Evolutionary conservation across 371 early-diverging fungal genomes (phyloP).

Genomic region (Mortierella sp.): DNA sequence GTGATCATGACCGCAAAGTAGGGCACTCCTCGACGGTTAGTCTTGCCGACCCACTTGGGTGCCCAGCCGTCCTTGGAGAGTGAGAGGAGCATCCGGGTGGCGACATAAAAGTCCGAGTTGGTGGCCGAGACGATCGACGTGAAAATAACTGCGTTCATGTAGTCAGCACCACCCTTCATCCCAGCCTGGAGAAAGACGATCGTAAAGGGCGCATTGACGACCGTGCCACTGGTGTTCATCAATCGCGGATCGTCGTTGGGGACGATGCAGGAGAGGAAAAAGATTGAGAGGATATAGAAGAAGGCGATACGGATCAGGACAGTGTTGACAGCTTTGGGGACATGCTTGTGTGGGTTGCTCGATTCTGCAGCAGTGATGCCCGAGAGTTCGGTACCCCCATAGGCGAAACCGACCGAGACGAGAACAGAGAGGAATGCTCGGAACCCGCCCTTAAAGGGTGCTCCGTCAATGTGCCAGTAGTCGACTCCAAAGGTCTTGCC

Average conservation of each 20-base stretch:
- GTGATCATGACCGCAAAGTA: constrained; percentile 68
- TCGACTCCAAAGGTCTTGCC: constrained; percentile 73
- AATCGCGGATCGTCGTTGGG: constrained; percentile 68
- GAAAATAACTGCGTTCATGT: constrained; percentile 80
- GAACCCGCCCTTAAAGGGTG: constrained; percentile 79
- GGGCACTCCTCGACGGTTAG: constrained; percentile 72
- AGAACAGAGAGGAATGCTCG: constrained; percentile 81
- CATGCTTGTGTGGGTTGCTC: constrained; percentile 61
- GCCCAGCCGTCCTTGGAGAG: constrained; percentile 76
- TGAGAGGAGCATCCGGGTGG: constrained; percentile 75
- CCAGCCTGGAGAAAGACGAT: constrained; percentile 75
- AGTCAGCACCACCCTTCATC: constrained; percentile 70
- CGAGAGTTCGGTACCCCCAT: constrained; percentile 85
- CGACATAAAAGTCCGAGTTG: constrained; percentile 79
- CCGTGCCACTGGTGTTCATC: constrained; percentile 56
- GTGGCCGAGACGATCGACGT: constrained; percentile 78
- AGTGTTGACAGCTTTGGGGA: constrained; percentile 77
- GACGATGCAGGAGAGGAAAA: constrained; percentile 75
- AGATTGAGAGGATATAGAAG: constrained; percentile 78
- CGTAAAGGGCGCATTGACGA: constrained; percentile 71
- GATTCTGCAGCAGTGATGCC: constrained; percentile 67
- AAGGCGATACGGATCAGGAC: constrained; percentile 80
- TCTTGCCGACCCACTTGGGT: constrained; percentile 64
- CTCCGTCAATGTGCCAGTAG: constrained; percentile 82
- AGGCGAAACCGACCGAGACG: constrained; percentile 75